Evolutionary conservation across 306 rosid genomes (phyloP), one percentile per base, ranked within the genome.

Genomic region (Prunus persica): DNA sequence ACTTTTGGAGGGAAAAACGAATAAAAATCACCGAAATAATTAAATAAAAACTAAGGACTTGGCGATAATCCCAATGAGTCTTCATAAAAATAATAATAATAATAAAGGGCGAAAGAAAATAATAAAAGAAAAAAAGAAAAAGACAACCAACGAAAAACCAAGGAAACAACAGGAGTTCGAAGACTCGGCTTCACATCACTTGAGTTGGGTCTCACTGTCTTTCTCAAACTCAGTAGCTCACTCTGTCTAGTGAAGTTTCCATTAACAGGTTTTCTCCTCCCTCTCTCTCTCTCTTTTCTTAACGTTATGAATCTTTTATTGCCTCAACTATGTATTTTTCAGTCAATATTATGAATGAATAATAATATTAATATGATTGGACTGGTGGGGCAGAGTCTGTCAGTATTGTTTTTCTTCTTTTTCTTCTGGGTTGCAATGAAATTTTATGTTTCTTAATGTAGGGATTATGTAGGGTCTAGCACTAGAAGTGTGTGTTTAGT

Each of bases 1-100:
- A 58, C 76, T 84, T 70, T 81, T 74, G 69, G 76, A 43, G 76
- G 81, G 73, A 74, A 60, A 79, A 73, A 32, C 6, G 55, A 52
- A 30, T 22, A 41, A 20, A 78, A 60, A 32, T 71, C 71, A 52
- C 27, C 41, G 11, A 58, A 43, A 32, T 69, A 47, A 67, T 8
- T 11, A 11, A 24, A 38, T 14, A 19, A 49, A 4, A 6, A 70
- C 19, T 10, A 43, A 41, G 46, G 55, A 49, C 63, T 50, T 15
- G 64, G 78, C 78, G 67, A 64, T 13, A 20, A 57, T 68, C 78
- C 77, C 62, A 22, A 80, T 71, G 73, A 11, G 43, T 71, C 56
- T 49, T 47, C 16, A 15, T 6, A 8, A 15, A 13, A 55, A 76
- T 0, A 25, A 27, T 0, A 5, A 4, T 16, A 25, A 15, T 4